Conservation (phyloP, 257 asterid species). For the Solanum paucissectum region DNA sequence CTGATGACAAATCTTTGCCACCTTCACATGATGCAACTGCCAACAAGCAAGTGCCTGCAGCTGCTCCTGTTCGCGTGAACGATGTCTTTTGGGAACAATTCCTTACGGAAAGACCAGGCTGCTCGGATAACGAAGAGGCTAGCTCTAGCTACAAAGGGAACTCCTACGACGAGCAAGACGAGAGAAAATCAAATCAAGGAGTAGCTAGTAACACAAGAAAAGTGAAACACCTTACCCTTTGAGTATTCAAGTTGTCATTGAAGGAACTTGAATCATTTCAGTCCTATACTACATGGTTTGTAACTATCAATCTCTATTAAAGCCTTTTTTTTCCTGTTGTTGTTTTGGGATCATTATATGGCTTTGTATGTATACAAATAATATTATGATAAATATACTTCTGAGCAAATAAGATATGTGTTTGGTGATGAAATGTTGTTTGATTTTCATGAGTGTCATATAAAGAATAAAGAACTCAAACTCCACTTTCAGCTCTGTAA, state of each 20-base stretch:
- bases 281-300: background rate
- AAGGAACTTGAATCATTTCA: background rate
- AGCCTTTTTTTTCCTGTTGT: background rate
- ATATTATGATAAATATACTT: background rate
- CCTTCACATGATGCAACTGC: conserved; percentile 16
- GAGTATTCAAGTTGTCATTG: background rate
- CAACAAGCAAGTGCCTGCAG: conserved; percentile 31
- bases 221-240: conserved; percentile 66
- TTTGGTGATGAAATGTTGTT: background rate
- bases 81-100: conserved; percentile 96
- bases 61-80: conserved; percentile 45
- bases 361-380: background rate
- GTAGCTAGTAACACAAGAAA: conserved; percentile 35
- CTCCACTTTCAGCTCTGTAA: background rate
- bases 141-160: conserved; percentile 40
- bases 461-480: background rate
- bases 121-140: conserved; percentile 69
- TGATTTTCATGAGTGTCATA: background rate
- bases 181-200: conserved; percentile 32
- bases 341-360: background rate
- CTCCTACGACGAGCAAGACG: conserved; percentile 33
- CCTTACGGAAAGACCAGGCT: conserved; percentile 82
- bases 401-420: background rate
- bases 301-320: background rate
- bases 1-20: conserved; percentile 16